Conservation (phyloP, 2,329 filamentous ascomycete species). For the Clonostachys rhizophaga region DNA sequence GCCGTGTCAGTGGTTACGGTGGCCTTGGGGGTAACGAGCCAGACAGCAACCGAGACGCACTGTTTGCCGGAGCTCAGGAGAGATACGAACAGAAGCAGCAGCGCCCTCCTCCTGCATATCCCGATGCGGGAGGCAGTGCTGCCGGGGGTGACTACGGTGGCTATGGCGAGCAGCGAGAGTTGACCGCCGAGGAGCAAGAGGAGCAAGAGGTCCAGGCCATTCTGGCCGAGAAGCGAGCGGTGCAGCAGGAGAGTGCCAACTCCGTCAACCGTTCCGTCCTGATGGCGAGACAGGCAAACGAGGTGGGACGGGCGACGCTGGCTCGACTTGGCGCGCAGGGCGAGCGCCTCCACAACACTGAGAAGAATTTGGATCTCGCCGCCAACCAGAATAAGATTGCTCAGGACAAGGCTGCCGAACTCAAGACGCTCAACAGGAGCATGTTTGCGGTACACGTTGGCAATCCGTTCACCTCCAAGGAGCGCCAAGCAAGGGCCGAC, state of each 20-base stretch:
- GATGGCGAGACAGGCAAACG: constrained; percentile 36
- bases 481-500: constrained; percentile 60
- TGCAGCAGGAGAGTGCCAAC: constrained; percentile 68
- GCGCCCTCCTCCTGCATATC: constrained; percentile 2
- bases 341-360: constrained; percentile 76
- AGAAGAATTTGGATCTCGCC: constrained; percentile 77
- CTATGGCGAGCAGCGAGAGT: constrained; percentile 66
- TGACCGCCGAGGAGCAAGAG: constrained; percentile 79
- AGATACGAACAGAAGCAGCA: constrained; percentile 36
- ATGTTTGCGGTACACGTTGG: constrained; percentile 85
- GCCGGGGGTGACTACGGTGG: constrained; percentile 32
- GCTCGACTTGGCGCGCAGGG: constrained; percentile 72
- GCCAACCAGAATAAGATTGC: constrained; percentile 71
- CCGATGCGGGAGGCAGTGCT: constrained; percentile 5
- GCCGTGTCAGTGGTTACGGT: constrained; percentile 43
- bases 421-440: constrained; percentile 80
- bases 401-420: constrained; percentile 74
- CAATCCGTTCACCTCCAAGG: constrained; percentile 72
- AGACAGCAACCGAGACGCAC: constrained; percentile 54
- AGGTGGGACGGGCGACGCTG: constrained; percentile 65
- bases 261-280: constrained; percentile 31
- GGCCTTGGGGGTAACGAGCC: constrained; percentile 45
- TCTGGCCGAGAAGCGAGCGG: constrained; percentile 50
- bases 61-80: constrained; percentile 55
- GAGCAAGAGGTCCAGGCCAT: constrained; percentile 63